Evolutionary conservation across 1,139 yeast genomes (phyloP).

Genomic region (Taphrina flavorubra): DNA sequence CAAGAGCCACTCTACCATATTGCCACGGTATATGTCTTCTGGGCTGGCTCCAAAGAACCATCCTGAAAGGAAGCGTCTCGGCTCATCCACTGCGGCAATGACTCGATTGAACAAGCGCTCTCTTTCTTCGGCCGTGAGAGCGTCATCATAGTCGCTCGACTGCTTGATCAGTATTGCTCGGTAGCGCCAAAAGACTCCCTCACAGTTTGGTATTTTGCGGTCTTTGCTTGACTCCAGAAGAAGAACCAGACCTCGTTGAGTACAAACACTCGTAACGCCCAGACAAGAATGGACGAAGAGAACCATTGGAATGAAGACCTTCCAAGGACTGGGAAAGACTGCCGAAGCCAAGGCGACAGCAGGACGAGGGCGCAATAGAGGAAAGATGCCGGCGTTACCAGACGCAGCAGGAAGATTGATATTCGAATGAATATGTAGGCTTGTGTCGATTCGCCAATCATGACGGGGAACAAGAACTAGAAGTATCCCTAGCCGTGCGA

Average conservation of each 20-base stretch:
- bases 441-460: slow-evolving; percentile 41
- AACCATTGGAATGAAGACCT: background rate
- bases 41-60: slow-evolving; percentile 40
- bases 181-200: background rate
- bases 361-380: slow-evolving; percentile 33
- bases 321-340: background rate
- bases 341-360: background rate
- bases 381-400: slow-evolving; percentile 39
- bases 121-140: slow-evolving; percentile 15
- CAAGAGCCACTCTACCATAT: slow-evolving; percentile 38
- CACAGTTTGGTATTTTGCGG: slow-evolving; percentile 8
- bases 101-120: slow-evolving; percentile 32
- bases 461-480: background rate
- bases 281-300: slow-evolving; percentile 13
- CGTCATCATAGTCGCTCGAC: slow-evolving; percentile 29
- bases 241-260: slow-evolving; percentile 38
- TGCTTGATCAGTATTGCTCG: slow-evolving; percentile 1
- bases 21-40: slow-evolving; percentile 38
- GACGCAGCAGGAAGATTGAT: slow-evolving; percentile 26
- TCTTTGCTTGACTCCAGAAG: slow-evolving; percentile 31
- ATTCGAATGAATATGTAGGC: slow-evolving; percentile 32
- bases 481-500: too few species aligned
- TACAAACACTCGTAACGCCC: slow-evolving; percentile 11
- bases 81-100: slow-evolving; percentile 28
- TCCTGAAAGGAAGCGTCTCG: slow-evolving; percentile 29